Conservation (phyloP, 1,284 basidiomycete species). For the Tilletia caries region DNA sequence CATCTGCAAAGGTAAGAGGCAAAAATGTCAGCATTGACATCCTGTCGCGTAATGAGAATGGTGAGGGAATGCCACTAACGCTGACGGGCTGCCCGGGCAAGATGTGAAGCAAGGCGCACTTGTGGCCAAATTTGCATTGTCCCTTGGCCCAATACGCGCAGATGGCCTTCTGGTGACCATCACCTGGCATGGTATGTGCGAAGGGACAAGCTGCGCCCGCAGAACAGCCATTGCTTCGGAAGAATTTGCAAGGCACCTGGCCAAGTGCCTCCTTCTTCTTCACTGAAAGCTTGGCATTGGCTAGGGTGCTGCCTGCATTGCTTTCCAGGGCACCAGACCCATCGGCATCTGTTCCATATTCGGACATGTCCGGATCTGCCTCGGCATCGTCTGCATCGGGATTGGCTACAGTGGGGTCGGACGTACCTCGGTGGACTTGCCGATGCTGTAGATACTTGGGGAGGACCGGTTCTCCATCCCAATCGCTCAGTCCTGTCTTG, state of each 20-base stretch:
- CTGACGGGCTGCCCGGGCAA: conserved; percentile 77
- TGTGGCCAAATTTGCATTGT: conserved; percentile 97
- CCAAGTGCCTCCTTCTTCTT: conserved; percentile 69
- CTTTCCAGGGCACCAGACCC: too few species aligned
- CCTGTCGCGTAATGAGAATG: not conserved
- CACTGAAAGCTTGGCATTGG: conserved; percentile 48
- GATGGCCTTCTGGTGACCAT: conserved; percentile 66
- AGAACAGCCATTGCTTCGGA: conserved; percentile 68
- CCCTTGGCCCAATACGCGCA: conserved; percentile 86
- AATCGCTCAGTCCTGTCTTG: conserved; percentile 24
- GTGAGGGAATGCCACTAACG: conserved; percentile 21
- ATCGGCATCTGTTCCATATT: not conserved
- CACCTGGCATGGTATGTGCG: conserved; percentile 65
- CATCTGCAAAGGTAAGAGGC: conserved; percentile 62
- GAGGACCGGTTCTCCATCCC: conserved; percentile 15
- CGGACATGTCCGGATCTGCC: not conserved
- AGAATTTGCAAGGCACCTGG: conserved; percentile 98
- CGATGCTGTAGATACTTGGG: conserved; percentile 11
- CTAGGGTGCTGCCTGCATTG: conserved; percentile 38
- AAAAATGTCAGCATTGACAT: not conserved
- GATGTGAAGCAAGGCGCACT: conserved; percentile 78
- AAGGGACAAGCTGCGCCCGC: conserved; percentile 93
- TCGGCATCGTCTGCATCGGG: not conserved
- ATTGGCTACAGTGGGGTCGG: not conserved
- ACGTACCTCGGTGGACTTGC: conserved; percentile 10